Base-by-base conservation (phyloP, 1,284 basidiomycete genomes). In the Chalciporus sp. region DNA sequence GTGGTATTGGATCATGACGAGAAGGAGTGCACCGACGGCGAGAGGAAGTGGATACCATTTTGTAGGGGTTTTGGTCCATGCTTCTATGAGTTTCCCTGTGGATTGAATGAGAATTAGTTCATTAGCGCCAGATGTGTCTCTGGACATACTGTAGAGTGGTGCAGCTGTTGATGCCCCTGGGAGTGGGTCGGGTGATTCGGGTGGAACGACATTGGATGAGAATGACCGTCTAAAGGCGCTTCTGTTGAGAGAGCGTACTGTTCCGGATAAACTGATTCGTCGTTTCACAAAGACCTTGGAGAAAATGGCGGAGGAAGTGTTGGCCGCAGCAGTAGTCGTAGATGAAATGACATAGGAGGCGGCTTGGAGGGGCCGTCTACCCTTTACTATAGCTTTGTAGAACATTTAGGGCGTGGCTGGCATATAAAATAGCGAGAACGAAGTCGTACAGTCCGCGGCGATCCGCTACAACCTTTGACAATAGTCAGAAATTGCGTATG, bases 41-140 rank as follows among this genome's bases (percentile, higher is more conserved):
- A 98, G 76, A 14, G 96, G 96, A 42, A 99, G 84, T 9, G 96
- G 95, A 63, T 95, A 95, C 96, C 96, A 99, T 72, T 87, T 92
- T 49, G 91, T 94, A 1, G 92, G 94, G 0, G 95, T 97, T 61
- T 87, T 80, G 3, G 80, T 85, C 94, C 95, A 97, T 23, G 93
- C 94, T 58, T 84, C 75, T 23, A 83, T 66, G n/a, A 85, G 61
- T 67, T 75, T 80, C 19, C 77, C 83, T 83, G 59, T 28, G 27
- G 37, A 40, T 41, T 16, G 3, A 19, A 19, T 10, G 11, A 2
- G 16, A 28, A 28, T 65, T 42, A 56, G 53, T 49, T 44, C 7
- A 3, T 40, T 27, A 39, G 48, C 4, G 33, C 4, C 7, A 1
- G 14, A 17, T 17, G 19, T 20, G 10, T 8, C 28, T 16, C 39